Conservation (phyloP, 2,329 filamentous ascomycete genomes). For the Hymenotorrendiella dingleyae region DNA sequence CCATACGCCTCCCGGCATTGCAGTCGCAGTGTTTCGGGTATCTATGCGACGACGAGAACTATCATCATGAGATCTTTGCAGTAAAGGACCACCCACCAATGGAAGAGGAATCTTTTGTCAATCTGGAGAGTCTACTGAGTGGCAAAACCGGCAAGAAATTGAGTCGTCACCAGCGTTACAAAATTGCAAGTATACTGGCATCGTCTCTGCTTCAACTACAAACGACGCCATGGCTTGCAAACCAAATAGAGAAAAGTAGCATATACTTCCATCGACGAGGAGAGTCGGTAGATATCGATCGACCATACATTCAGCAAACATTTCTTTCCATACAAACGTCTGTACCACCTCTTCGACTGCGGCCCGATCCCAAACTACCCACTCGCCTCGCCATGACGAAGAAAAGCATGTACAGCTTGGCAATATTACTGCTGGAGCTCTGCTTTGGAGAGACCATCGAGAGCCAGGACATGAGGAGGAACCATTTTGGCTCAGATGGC, state of each 20-base stretch:
- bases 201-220: constrained; percentile 23
- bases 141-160: constrained; percentile 2
- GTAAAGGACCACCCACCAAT: not conserved
- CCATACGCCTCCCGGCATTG: not conserved
- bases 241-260: constrained; percentile 18
- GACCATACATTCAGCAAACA: constrained; percentile 16
- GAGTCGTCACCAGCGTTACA: constrained; percentile 18
- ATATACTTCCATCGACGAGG: constrained; percentile 20
- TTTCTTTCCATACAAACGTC: constrained; percentile 6
- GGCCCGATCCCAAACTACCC: too few species aligned
- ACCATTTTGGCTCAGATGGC: constrained; percentile 7
- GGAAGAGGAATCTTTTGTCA: constrained; percentile 5
- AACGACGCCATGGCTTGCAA: constrained; percentile 20
- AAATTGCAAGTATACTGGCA: constrained; percentile 20
- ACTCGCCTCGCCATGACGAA: constrained; percentile 8
- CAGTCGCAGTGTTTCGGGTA: constrained; percentile 12
- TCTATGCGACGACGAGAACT: constrained; percentile 12
- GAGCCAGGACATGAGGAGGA: constrained; percentile 10
- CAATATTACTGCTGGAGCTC: constrained; percentile 24
- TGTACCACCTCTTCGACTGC: not conserved
- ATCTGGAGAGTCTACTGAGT: constrained; percentile 16
- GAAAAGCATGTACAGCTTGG: constrained; percentile 15
- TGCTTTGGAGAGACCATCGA: constrained; percentile 24
- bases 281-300: constrained; percentile 12
- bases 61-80: constrained; percentile 7